A percentile compares a stretch with the other conserved stretches of the same genome.
These are phyloP conservation scores for Trypanosoma avium DNA, from an alignment of 208 protist genomes.

Conservation along the genomic window DNA sequence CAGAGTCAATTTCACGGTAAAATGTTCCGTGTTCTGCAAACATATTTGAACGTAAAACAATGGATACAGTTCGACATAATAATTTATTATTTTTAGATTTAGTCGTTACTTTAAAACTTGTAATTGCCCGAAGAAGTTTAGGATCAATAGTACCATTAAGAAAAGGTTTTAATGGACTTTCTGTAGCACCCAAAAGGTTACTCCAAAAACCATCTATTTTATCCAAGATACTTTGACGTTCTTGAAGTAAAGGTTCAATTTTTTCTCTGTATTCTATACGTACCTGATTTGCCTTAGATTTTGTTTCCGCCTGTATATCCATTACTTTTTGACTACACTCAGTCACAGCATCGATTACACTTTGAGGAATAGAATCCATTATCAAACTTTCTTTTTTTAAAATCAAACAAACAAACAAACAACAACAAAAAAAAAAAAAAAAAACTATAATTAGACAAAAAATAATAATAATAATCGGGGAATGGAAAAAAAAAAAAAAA, in stretches of 20 bases:
- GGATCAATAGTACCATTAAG: constrained; percentile 80
- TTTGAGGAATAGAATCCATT: constrained; percentile 23
- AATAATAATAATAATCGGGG: neutral
- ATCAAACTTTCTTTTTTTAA: neutral
- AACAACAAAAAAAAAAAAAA: constrained; percentile 29
- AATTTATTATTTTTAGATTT: constrained; percentile 39
- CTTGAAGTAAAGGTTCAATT: constrained; percentile 57
- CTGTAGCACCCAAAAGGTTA: constrained; percentile 36
- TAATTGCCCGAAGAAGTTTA: constrained; percentile 74
- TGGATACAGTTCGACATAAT: constrained; percentile 44
- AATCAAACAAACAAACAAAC: constrained; percentile 4
- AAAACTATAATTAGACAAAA: constrained; percentile 9
- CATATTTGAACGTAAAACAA: constrained; percentile 69
- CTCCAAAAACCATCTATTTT: constrained; percentile 64
- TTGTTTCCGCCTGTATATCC: constrained; percentile 35
- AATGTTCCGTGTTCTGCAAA: constrained; percentile 65
- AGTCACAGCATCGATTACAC: constrained; percentile 30
- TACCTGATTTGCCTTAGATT: constrained; percentile 29
- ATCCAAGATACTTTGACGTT: constrained; percentile 50
- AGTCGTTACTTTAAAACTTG: constrained; percentile 53
- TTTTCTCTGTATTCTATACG: constrained; percentile 41
- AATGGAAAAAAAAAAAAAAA: constrained; percentile 9
- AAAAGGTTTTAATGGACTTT: constrained; percentile 40
- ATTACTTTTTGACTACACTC: constrained; percentile 40
- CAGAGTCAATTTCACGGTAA: constrained; percentile 50